A percentile compares a stretch with the other conserved stretches of the same genome.
phyloP scores from a whole-genome alignment of 2,329 filamentous ascomycete genomes.

The Aspergillus fumigatus region DNA sequence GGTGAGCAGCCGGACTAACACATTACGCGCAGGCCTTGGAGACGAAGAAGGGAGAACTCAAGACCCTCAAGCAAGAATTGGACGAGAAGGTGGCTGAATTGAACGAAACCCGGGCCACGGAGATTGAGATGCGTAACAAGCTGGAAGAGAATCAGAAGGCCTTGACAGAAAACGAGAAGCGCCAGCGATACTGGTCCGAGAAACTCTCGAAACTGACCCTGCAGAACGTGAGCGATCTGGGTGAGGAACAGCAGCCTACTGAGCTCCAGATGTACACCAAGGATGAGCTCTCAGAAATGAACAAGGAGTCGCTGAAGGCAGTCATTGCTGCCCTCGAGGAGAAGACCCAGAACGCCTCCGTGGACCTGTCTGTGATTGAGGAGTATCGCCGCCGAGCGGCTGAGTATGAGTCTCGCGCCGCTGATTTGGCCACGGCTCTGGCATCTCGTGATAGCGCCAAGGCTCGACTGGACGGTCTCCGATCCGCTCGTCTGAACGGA shows the following conservation, averaged over 20 bases:
- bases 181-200: conserved; percentile 79
- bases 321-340: conserved; percentile 65
- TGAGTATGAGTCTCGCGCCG: conserved; percentile 75
- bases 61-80: conserved; percentile 73
- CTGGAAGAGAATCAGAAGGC: conserved; percentile 94
- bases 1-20: neutral
- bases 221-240: conserved; percentile 72
- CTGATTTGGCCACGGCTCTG: conserved; percentile 76
- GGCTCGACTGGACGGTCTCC: conserved; percentile 86
- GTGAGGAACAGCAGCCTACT: conserved; percentile 47
- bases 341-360: conserved; percentile 76
- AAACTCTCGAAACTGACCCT: conserved; percentile 79
- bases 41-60: conserved; percentile 74
- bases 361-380: conserved; percentile 82
- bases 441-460: conserved; percentile 78
- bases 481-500: conserved; percentile 82
- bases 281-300: conserved; percentile 61
- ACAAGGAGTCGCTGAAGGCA: conserved; percentile 58
- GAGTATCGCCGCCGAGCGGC: conserved; percentile 84
- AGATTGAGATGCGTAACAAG: conserved; percentile 98
- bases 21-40: conserved; percentile 54
- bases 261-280: conserved; percentile 72
- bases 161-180: conserved; percentile 78
- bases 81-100: conserved; percentile 81
- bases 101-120: conserved; percentile 80